Evolutionary conservation across 2,329 filamentous ascomycete species (phyloP).

Genomic region (Fusarium sp.): DNA sequence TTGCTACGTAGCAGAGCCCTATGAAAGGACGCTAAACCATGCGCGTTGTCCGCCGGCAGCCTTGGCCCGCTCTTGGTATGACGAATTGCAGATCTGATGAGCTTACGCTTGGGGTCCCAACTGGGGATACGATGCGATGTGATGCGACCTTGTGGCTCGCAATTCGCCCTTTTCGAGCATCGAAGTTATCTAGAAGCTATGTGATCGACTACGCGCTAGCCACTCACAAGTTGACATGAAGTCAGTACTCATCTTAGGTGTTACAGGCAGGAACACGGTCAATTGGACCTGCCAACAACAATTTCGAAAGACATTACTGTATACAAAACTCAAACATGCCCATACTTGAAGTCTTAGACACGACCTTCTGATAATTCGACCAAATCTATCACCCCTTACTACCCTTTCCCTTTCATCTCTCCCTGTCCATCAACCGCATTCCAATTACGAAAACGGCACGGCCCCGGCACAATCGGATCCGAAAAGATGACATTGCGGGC

Average conservation of each 20-base stretch:
- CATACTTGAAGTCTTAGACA: background rate
- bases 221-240: conserved; percentile 19
- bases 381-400: conserved; percentile 1
- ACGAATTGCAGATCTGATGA: conserved; percentile 33
- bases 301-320: background rate
- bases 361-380: background rate
- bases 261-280: conserved; percentile 3
- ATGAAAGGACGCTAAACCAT: conserved; percentile 33
- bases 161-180: conserved; percentile 3
- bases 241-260: conserved; percentile 2
- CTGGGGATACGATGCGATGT: background rate
- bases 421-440: conserved; percentile 23
- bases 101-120: conserved; percentile 20
- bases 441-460: conserved; percentile 20
- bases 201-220: conserved; percentile 1
- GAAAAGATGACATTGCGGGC: conserved; percentile 25
- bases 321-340: background rate
- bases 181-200: conserved; percentile 23
- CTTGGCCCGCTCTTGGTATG: conserved; percentile 39
- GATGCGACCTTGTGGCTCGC: conserved; percentile 26
- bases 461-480: conserved; percentile 38
- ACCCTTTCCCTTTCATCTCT: conserved; percentile 1
- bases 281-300: conserved; percentile 3
- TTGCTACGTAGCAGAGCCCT: conserved; percentile 37
- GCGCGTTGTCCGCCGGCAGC: conserved; percentile 35